Base-by-base conservation (phyloP, 345 rosid species). In the Citrus sp. region DNA sequence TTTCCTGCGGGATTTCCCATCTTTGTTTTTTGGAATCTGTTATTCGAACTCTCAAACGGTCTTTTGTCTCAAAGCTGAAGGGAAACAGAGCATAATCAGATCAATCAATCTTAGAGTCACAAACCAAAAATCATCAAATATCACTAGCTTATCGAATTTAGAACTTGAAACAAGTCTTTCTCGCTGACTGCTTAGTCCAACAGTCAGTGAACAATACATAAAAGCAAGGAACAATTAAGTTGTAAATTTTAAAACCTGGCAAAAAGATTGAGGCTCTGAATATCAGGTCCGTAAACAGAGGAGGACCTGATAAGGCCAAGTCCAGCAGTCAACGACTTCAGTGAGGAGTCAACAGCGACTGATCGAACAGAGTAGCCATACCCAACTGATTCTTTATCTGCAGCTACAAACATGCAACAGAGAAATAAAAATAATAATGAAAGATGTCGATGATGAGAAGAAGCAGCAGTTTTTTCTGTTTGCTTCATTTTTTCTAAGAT, bases 331-430 rank as follows among this genome's bases (percentile, higher is more conserved):
- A 72, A 32, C 4, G 75, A 72, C 75, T 55, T 71, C 13, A 5
- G 2, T 0, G 62, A 14, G 62, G 42, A 54, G 63, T 55, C 62
- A 9, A 72, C 38, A 16, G 27, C 5, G 30, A 6, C 46, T 30
- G 75, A 72, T 72, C 58, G 62, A 72, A 72, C 22, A 8, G 18
- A 32, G 27, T 72, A 72, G 27, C 75, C 75, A 32, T 72, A 72
- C 7, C 75, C 75, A 14, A 46, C 60, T 27, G 73, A 10, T 4
- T 14, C 62, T 28, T 14, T 46, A 0, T 68, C 18, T 69, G 34
- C 22, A 46, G 30, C 32, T 6, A 13, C 3, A 40, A 6, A 42
- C 4, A 67, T 35, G 72, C 16, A 24, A 42, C 35, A 25, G 10
- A 40, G 32, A 68, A 42, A 40, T 12, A 68, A 3, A 13, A 40